Percentiles rank a stretch among this genome's conserved stretches.
Evolutionary conservation across 805 yeast genomes (phyloP).

Genomic region (Candida nemodendra): DNA sequence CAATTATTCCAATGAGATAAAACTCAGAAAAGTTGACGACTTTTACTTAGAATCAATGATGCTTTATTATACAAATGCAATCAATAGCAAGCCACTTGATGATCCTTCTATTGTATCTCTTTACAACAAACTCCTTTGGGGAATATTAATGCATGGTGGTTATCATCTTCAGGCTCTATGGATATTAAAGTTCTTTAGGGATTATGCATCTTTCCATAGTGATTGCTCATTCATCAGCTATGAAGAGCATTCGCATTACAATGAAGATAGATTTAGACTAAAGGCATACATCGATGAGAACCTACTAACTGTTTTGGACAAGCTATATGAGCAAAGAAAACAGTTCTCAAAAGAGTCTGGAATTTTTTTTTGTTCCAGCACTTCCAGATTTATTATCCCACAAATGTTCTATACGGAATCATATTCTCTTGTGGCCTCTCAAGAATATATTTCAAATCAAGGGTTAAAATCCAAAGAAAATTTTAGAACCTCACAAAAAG

Average conservation of each 20-base stretch:
- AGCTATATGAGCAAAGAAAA: conserved; percentile 19
- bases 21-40: conserved; percentile 12
- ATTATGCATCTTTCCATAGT: conserved; percentile 22
- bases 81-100: conserved; percentile 33
- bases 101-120: conserved; percentile 36
- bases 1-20: conserved; percentile 1
- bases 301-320: conserved; percentile 7
- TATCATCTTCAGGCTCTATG: conserved; percentile 40
- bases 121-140: conserved; percentile 42
- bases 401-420: conserved; percentile 13
- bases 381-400: conserved; percentile 17
- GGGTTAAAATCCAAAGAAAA: conserved; percentile 9
- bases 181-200: conserved; percentile 40
- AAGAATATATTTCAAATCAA: conserved; percentile 10
- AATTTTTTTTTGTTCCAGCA: conserved; percentile 11
- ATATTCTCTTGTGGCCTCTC: conserved; percentile 11
- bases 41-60: conserved; percentile 36
- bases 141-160: conserved; percentile 44
- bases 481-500: conserved; percentile 10
- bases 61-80: conserved; percentile 37
- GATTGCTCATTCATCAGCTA: conserved; percentile 18
- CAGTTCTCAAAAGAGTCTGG: conserved; percentile 9
- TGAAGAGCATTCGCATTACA: conserved; percentile 15
- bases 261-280: conserved; percentile 13
- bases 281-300: conserved; percentile 11